phyloP scores from a whole-genome alignment of 1,139 yeast species.

The Sugiyamaella grinbergsii region DNA sequence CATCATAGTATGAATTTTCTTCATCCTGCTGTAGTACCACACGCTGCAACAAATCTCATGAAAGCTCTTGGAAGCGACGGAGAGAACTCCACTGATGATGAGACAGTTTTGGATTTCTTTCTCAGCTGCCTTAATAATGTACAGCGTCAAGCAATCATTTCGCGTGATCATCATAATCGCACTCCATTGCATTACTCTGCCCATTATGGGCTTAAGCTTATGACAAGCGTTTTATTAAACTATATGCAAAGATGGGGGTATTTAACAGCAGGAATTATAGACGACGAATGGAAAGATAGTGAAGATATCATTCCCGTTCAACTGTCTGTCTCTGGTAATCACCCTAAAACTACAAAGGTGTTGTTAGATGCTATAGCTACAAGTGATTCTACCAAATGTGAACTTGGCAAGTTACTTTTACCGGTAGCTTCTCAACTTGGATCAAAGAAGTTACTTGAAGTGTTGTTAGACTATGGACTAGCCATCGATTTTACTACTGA shows the following conservation, averaged over 20 bases:
- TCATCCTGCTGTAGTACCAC: slow-evolving; percentile 55
- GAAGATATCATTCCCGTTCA: slow-evolving; percentile 84
- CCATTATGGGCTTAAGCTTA: slow-evolving; percentile 76
- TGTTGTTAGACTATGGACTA: slow-evolving; percentile 60
- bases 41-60: slow-evolving; percentile 45
- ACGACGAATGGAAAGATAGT: slow-evolving; percentile 78
- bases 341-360: slow-evolving; percentile 71
- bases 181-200: slow-evolving; percentile 92
- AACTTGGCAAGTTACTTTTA: slow-evolving; percentile 38
- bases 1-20: slow-evolving; percentile 38
- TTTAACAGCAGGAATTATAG: slow-evolving; percentile 55
- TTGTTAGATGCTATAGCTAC: slow-evolving; percentile 50
- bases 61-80: slow-evolving; percentile 70
- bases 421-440: slow-evolving; percentile 65
- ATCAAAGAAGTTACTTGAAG: slow-evolving; percentile 57
- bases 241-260: slow-evolving; percentile 56
- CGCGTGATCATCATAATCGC: slow-evolving; percentile 72
- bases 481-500: slow-evolving; percentile 64
- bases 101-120: slow-evolving; percentile 56
- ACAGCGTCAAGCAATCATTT: slow-evolving; percentile 57
- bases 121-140: slow-evolving; percentile 55
- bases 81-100: slow-evolving; percentile 45
- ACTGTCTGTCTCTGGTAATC: slow-evolving; percentile 78
- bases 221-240: slow-evolving; percentile 58
- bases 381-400: slow-evolving; percentile 26